A percentile compares a stretch with the other conserved stretches of the same genome.
phyloP scores from a whole-genome alignment of 2,329 filamentous ascomycete genomes.

The Fusarium fracticaudum region DNA sequence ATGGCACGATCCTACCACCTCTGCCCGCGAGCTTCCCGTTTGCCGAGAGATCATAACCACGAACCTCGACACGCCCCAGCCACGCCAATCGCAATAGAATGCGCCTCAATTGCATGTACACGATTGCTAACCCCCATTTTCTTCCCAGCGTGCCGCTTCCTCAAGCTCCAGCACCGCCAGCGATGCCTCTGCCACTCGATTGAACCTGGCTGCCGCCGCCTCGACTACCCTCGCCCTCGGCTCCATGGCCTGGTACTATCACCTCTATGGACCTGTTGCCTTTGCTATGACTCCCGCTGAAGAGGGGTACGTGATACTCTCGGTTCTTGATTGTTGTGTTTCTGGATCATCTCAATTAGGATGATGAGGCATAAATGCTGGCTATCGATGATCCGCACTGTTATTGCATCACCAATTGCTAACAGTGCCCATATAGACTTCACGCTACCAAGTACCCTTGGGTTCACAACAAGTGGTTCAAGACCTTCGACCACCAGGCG shows the following conservation, averaged over 20 bases:
- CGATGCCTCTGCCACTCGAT: conserved; percentile 76
- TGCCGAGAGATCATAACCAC: conserved; percentile 49
- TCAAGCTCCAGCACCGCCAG: conserved; percentile 78
- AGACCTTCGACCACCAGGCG: conserved; percentile 97
- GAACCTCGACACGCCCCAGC: conserved; percentile 35
- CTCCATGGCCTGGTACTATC: conserved; percentile 96
- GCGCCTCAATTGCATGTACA: conserved; percentile 27
- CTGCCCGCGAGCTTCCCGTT: conserved; percentile 40
- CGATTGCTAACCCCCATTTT: conserved; percentile 52
- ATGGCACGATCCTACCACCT: conserved; percentile 57
- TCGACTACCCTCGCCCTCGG: conserved; percentile 88
- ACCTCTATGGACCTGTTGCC: conserved; percentile 89
- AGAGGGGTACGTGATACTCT: conserved; percentile 84
- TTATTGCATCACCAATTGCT: conserved; percentile 40
- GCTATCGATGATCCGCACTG: conserved; percentile 23
- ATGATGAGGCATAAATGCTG: conserved; percentile 50
- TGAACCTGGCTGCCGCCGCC: conserved; percentile 87
- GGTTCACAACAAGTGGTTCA: conserved; percentile 91
- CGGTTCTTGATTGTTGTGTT: conserved; percentile 8
- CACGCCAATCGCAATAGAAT: conserved; percentile 45
- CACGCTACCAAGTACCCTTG: conserved; percentile 93
- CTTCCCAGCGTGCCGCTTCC: conserved; percentile 70
- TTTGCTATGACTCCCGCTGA: conserved; percentile 92
- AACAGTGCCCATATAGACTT: conserved; percentile 68
- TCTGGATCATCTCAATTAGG: conserved; percentile 5